A percentile compares a stretch with the other conserved stretches of the same genome.
Conservation (phyloP, 2,329 filamentous ascomycete genomes). For the Aspergillus flavus region DNA sequence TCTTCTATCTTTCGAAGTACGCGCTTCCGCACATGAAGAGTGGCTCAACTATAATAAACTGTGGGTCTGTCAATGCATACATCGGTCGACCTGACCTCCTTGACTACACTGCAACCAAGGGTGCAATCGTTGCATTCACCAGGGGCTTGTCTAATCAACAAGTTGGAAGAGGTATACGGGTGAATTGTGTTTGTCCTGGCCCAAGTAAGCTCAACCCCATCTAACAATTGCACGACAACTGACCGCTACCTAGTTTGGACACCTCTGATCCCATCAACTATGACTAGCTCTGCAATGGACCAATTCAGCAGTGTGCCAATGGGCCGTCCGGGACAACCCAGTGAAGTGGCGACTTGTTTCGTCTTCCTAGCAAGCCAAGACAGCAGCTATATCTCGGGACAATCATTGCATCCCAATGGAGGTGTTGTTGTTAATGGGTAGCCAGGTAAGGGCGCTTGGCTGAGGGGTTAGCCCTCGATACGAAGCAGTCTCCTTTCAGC, state of each 20-base stretch:
- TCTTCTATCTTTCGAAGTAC: slow-evolving; percentile 81
- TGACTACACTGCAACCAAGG: slow-evolving; percentile 74
- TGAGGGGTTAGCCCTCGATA: background rate
- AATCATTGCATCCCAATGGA: slow-evolving; percentile 68
- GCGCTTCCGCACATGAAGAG: slow-evolving; percentile 71
- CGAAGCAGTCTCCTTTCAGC: background rate
- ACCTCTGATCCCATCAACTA: slow-evolving; percentile 72
- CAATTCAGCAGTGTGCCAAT: slow-evolving; percentile 72
- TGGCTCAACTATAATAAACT: slow-evolving; percentile 83
- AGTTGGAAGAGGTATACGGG: slow-evolving; percentile 70
- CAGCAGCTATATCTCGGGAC: slow-evolving; percentile 73
- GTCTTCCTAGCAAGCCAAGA: slow-evolving; percentile 78
- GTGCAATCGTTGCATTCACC: slow-evolving; percentile 69
- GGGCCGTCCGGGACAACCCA: slow-evolving; percentile 76
- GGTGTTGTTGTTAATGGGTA: slow-evolving; percentile 52
- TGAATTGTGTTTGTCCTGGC: slow-evolving; percentile 76
- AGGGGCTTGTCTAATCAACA: slow-evolving; percentile 76
- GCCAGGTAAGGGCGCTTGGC: background rate
- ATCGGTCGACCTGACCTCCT: slow-evolving; percentile 77
- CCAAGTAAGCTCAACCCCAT: slow-evolving; percentile 48
- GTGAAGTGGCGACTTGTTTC: slow-evolving; percentile 78
- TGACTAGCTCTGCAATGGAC: slow-evolving; percentile 69
- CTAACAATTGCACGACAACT: background rate
- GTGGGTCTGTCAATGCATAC: slow-evolving; percentile 81
- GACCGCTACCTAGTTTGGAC: slow-evolving; percentile 63